Conservation (phyloP, 2,329 filamentous ascomycete species). For the Kalmusia sp. region DNA sequence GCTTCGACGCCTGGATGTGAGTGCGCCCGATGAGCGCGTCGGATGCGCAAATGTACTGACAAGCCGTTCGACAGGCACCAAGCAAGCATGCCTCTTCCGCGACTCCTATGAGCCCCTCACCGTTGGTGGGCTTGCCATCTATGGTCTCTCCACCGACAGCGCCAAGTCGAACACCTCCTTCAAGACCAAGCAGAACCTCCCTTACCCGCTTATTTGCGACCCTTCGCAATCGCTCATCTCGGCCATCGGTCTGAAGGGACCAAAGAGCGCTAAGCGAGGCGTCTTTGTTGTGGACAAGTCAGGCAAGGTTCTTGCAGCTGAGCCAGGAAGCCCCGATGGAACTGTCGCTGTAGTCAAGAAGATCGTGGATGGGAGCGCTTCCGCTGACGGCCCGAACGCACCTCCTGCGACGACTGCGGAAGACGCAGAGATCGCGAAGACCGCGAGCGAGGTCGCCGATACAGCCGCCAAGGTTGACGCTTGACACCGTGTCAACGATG, state of each 20-base stretch:
- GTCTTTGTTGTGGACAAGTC: slow-evolving; percentile 86
- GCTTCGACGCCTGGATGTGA: slow-evolving; percentile 94
- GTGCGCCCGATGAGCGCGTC: slow-evolving; percentile 43
- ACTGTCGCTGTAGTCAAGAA: slow-evolving; percentile 80
- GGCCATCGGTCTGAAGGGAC: slow-evolving; percentile 84
- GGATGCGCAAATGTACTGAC: slow-evolving; percentile 18
- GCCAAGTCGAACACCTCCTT: slow-evolving; percentile 93
- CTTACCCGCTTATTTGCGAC: slow-evolving; percentile 89
- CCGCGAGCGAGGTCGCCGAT: slow-evolving; percentile 55
- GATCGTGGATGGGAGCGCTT: slow-evolving; percentile 55
- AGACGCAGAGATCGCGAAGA: slow-evolving; percentile 43
- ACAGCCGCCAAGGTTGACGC: slow-evolving; percentile 50
- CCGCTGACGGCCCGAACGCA: slow-evolving; percentile 31
- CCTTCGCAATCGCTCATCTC: slow-evolving; percentile 74
- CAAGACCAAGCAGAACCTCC: slow-evolving; percentile 87
- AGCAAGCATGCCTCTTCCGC: slow-evolving; percentile 90
- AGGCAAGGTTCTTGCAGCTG: slow-evolving; percentile 78
- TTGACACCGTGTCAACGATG: slow-evolving; percentile 12
- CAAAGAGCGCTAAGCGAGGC: slow-evolving; percentile 81
- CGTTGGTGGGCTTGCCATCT: slow-evolving; percentile 81
- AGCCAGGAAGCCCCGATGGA: slow-evolving; percentile 77
- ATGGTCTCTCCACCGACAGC: slow-evolving; percentile 86
- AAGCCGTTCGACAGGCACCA: slow-evolving; percentile 71
- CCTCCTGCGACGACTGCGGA: slow-evolving; percentile 40
- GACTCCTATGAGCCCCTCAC: slow-evolving; percentile 81